Conservation (phyloP, 352 stramenopile genomes). For the Phytophthora kernoviae region DNA sequence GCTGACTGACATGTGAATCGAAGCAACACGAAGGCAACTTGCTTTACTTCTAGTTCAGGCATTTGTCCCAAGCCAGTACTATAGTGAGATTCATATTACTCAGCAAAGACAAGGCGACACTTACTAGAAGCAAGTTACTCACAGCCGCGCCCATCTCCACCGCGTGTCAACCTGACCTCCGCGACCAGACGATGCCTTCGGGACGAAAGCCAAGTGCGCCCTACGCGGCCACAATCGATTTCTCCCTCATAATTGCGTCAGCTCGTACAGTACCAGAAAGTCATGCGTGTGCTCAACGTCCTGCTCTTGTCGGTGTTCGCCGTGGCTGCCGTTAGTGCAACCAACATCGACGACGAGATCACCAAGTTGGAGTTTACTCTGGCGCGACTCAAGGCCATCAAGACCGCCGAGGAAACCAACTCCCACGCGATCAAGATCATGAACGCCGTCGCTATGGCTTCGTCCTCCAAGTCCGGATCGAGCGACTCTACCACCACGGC, state of each 20-base stretch:
- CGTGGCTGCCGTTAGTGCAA: constrained; percentile 12
- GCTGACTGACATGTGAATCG: constrained; percentile 12
- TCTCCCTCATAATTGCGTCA: too few relatives aligned
- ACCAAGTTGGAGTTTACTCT: constrained; percentile 25
- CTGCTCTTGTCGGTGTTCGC: constrained; percentile 23
- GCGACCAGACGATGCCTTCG: constrained; percentile 18
- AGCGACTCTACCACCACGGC: constrained; percentile 16
- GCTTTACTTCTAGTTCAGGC: neutral
- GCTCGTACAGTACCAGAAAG: neutral
- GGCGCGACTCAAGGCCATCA: constrained; percentile 28
- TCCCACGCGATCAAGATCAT: constrained; percentile 25
- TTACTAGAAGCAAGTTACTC: too few relatives aligned
- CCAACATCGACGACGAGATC: constrained; percentile 31
- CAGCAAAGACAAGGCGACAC: neutral
- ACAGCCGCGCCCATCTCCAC: neutral
- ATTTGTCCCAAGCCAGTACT: too few relatives aligned
- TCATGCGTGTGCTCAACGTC: constrained; percentile 31
- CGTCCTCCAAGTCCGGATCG: constrained; percentile 18
- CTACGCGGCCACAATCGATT: constrained; percentile 17
- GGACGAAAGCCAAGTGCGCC: constrained; percentile 5
- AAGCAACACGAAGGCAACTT: too few relatives aligned
- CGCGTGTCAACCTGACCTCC: constrained; percentile 4
- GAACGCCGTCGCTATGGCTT: constrained; percentile 24
- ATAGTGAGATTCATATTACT: too few relatives aligned
- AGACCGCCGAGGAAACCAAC: constrained; percentile 21